Percentiles rank a stretch among this genome's conserved stretches.
Conservation (phyloP, 176 grass and related monocot genomes). For the Eremochloa ophiuroides region DNA sequence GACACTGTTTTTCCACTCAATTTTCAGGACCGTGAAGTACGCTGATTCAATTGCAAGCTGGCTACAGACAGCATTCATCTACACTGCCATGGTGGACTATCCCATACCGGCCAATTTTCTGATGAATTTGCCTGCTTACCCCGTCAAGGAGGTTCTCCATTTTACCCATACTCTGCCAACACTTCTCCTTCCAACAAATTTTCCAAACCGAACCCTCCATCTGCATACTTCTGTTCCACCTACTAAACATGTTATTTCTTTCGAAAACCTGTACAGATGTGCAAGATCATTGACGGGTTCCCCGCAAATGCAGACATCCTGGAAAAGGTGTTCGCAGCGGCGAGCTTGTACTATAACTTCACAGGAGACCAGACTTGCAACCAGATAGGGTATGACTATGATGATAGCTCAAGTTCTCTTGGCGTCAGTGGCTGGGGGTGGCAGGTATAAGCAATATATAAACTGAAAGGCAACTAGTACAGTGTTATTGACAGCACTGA, state of each 20-base stretch:
- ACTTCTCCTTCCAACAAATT: neutral
- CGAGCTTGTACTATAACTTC: slow-evolving; percentile 83
- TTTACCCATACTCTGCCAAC: neutral
- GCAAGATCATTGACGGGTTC: slow-evolving; percentile 67
- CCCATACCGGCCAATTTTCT: slow-evolving; percentile 69
- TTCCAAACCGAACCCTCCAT: neutral
- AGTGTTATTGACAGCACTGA: neutral
- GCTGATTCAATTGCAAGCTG: slow-evolving; percentile 49
- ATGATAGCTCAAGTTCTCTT: slow-evolving; percentile 54
- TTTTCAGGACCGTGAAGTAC: slow-evolving; percentile 42
- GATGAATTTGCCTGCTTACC: slow-evolving; percentile 73
- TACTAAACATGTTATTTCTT: neutral
- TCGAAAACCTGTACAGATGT: slow-evolving; percentile 60
- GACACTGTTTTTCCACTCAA: neutral
- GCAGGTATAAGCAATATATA: slow-evolving; percentile 60
- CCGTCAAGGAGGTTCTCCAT: slow-evolving; percentile 62
- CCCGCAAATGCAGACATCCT: slow-evolving; percentile 38
- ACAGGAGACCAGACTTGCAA: slow-evolving; percentile 65
- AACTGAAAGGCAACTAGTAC: neutral
- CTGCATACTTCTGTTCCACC: neutral
- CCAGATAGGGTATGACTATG: slow-evolving; percentile 33
- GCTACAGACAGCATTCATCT: slow-evolving; percentile 66
- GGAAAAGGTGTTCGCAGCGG: slow-evolving; percentile 62
- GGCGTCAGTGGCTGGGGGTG: slow-evolving; percentile 77
- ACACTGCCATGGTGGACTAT: slow-evolving; percentile 88